Evolutionary conservation across 306 rosid genomes (phyloP), one percentile per base, ranked within the genome.

Genomic region (Cucurbita ficifolia): DNA sequence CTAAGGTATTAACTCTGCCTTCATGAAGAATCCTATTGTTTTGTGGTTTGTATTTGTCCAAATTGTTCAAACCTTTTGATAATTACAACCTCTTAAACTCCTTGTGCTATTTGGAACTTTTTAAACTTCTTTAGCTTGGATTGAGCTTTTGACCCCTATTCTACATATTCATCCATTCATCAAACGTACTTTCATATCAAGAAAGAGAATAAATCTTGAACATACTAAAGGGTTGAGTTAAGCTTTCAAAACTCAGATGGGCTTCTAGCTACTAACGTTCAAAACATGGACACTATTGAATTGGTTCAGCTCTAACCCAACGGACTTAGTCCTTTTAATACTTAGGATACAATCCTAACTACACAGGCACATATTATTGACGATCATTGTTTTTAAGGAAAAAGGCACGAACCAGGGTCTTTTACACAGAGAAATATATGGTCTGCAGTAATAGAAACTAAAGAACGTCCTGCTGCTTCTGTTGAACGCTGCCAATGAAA

Each of bases 391-490:
- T 29, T 68, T 45, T n/a, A 60, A 14, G 57, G 70, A 68, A 74
- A 65, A 74, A 64, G 79, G 70, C 76, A 84, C 96, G 40, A 76
- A 92, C 97, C 97, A 42, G 92, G 75, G 76, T 92, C 97, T 83
- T 88, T 89, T 70, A 92, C 86, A 82, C 97, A 85, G 36, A 92
- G 87, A 88, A 92, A 92, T 85, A 92, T 85, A 84, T 92, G 97
- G 82, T 92, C 97, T 77, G 88, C 94, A 14, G 88, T 86, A 77
- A 89, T 81, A 45, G 97, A 89, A 76, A 92, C 89, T 48, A 92
- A 87, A 80, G 96, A 92, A 65, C 88, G 82, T 58, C 92, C 95
- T 43, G 97, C 97, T 74, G 92, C 94, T 83, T 92, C 90, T 39
- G 88, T 88, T 54, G 96, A 86, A 51, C 83, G 82, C 97, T 92